Evolutionary conservation across 2,329 filamentous ascomycete genomes (phyloP).

Genomic region (Thelonectria olida): DNA sequence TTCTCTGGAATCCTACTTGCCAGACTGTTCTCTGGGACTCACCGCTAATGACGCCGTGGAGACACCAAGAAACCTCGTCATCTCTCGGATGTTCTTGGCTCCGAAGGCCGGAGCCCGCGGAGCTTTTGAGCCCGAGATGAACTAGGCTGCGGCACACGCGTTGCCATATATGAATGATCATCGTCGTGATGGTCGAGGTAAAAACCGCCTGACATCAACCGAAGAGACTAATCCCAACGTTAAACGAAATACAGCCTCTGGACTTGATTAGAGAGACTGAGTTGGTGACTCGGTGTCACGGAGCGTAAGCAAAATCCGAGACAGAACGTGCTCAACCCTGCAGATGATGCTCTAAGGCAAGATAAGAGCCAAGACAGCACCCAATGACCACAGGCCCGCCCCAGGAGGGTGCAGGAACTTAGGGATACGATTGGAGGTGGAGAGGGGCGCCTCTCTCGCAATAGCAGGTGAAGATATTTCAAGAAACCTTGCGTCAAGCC

Average conservation of each 20-base stretch:
- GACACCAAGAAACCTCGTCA: not conserved
- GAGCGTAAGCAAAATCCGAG: not conserved
- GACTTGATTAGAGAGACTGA: not conserved
- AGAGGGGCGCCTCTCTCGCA: not conserved
- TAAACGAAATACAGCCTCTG: not conserved
- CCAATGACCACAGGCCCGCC: not conserved
- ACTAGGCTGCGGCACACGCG: not conserved
- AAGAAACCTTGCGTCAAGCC: not conserved
- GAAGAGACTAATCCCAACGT: not conserved
- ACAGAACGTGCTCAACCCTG: not conserved
- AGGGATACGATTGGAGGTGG: not conserved
- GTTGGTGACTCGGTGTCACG: not conserved
- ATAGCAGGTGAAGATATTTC: not conserved
- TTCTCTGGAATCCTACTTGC: slow-evolving; percentile 7
- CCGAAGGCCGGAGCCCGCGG: not conserved
- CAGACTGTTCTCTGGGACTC: not conserved
- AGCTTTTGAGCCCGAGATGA: not conserved
- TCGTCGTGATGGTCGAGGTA: not conserved
- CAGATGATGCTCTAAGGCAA: not conserved
- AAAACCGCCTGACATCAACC: not conserved
- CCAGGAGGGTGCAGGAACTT: too few relatives aligned
- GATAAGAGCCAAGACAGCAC: not conserved
- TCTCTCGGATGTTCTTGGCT: not conserved
- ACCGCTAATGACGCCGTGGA: slow-evolving; percentile 2
- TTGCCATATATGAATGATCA: not conserved